phyloP scores from a whole-genome alignment of 1,284 basidiomycete genomes.

The Apiotrichum brassicae region DNA sequence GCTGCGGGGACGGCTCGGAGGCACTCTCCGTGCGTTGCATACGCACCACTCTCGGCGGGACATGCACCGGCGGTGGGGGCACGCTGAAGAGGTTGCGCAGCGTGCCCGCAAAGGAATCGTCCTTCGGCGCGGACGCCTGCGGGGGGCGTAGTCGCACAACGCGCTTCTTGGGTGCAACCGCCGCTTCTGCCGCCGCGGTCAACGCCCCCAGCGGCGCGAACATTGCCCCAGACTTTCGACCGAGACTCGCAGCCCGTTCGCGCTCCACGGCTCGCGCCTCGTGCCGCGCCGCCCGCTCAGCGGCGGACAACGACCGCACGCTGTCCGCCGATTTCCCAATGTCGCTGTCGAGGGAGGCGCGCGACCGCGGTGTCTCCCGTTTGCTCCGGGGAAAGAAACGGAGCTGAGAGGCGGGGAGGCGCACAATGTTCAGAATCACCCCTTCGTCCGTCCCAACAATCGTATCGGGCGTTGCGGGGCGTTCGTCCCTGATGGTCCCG shows the following conservation, averaged over 20 bases:
- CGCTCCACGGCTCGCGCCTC: neutral
- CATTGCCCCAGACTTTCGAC: neutral
- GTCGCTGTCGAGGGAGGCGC: constrained; percentile 19
- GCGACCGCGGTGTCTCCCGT: constrained; percentile 5
- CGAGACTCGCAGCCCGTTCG: neutral
- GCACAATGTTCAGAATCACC: constrained; percentile 33
- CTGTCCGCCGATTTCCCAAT: constrained; percentile 1
- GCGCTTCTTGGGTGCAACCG: constrained; percentile 2
- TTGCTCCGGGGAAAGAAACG: constrained; percentile 38
- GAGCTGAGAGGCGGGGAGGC: constrained; percentile 42
- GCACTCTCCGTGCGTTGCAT: too few species aligned
- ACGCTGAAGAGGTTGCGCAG: constrained; percentile 10
- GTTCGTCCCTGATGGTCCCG: neutral
- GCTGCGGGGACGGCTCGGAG: too few species aligned
- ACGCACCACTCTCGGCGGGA: too few species aligned
- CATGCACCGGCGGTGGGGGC: constrained; percentile 10
- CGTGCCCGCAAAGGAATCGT: constrained; percentile 1
- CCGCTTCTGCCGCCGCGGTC: neutral
- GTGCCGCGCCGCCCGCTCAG: neutral
- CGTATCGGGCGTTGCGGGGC: neutral
- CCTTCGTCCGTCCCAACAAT: neutral
- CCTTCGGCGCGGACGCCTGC: neutral
- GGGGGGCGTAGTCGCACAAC: constrained; percentile 14
- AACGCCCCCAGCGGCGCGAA: constrained; percentile 6
- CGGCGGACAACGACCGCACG: constrained; percentile 1